phyloP scores from a whole-genome alignment of 2,329 filamentous ascomycete genomes.

The Didymosphaeria variabile region DNA sequence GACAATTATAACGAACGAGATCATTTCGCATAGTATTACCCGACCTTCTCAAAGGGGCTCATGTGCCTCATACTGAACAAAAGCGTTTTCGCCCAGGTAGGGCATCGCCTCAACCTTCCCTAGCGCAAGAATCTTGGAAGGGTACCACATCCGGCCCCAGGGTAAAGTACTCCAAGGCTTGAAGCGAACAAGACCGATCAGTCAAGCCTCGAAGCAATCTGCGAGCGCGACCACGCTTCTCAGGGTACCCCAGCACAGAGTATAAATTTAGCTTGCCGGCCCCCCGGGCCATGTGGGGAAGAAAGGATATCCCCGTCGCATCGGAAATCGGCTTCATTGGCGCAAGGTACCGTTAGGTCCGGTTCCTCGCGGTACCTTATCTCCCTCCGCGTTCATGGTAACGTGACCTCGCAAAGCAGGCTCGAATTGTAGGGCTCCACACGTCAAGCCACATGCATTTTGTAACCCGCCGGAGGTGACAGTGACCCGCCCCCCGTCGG shows the following conservation, averaged over 20 bases:
- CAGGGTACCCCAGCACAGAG: slow-evolving; percentile 3
- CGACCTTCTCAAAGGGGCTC: background rate
- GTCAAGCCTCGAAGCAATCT: slow-evolving; percentile 11
- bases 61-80: background rate
- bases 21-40: background rate
- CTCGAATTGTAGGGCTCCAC: slow-evolving; percentile 4
- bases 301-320: slow-evolving; percentile 1
- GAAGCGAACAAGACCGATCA: background rate
- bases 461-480: background rate
- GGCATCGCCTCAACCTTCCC: background rate
- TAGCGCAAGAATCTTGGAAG: background rate
- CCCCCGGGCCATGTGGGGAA: slow-evolving; percentile 5
- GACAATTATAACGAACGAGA: background rate
- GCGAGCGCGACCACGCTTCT: background rate
- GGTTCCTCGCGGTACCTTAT: slow-evolving; percentile 7
- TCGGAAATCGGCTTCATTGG: background rate
- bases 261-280: slow-evolving; percentile 8
- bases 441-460: background rate
- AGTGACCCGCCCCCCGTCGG: background rate
- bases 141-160: background rate
- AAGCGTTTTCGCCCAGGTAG: background rate
- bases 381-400: background rate
- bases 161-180: background rate
- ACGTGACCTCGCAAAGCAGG: slow-evolving; percentile 8
- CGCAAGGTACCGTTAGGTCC: slow-evolving; percentile 8